Percentiles rank a stretch among this genome's conserved stretches.
Evolutionary conservation across 2,329 filamentous ascomycete genomes (phyloP).

Genomic region (Neurospora sp.): DNA sequence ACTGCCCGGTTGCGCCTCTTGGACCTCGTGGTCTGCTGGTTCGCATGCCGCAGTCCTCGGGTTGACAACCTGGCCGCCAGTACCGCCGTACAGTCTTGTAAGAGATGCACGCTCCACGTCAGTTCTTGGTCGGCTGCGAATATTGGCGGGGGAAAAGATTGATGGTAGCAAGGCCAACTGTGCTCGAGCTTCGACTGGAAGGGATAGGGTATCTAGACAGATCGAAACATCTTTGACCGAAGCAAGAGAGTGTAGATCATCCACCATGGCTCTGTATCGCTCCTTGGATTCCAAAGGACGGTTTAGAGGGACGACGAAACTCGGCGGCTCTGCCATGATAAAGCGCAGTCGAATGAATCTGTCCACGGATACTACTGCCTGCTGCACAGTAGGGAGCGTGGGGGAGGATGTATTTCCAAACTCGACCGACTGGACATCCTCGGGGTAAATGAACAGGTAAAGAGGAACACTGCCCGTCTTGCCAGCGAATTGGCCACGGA

Average conservation of each 20-base stretch:
- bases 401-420: no score
- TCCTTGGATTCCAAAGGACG: no score
- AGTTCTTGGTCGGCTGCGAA: rapidly evolving
- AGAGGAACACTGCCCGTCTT: not conserved
- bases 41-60: not conserved
- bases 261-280: not conserved
- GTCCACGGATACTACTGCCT: not conserved
- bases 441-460: not conserved
- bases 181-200: rapidly evolving
- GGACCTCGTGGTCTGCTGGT: rapidly evolving
- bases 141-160: not conserved
- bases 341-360: not conserved
- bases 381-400: no score
- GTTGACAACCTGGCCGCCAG: not conserved
- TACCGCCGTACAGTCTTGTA: rapidly evolving
- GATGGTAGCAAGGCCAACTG: not conserved
- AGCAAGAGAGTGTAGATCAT: not conserved
- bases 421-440: not conserved
- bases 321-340: not conserved
- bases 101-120: not conserved
- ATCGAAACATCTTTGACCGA: not conserved
- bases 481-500: not conserved
- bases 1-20: not conserved
- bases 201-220: not conserved
- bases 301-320: no score